Conservation (phyloP, 371 early-diverging fungal genomes). For the Rhizomucor miehei region DNA sequence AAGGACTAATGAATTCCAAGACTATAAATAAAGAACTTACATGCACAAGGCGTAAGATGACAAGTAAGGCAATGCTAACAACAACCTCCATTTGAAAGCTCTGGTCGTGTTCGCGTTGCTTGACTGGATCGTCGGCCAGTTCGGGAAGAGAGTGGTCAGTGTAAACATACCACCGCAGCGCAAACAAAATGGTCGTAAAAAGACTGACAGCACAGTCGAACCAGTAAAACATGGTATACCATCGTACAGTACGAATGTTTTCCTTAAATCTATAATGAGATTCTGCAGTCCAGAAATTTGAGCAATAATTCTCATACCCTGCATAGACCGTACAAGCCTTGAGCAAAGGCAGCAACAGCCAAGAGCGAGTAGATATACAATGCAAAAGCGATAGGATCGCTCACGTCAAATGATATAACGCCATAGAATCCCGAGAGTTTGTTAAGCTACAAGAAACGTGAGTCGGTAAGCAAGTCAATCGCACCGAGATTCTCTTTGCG, state of each 20-base stretch:
- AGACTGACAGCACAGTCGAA: slow-evolving; percentile 32
- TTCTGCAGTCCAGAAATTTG: background rate
- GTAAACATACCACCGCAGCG: slow-evolving; percentile 41
- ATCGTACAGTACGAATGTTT: slow-evolving; percentile 25
- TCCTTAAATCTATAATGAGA: slow-evolving; percentile 13
- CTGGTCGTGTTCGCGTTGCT: slow-evolving; percentile 22
- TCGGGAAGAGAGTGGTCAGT: slow-evolving; percentile 48
- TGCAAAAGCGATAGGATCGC: slow-evolving; percentile 23
- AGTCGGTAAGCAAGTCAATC: background rate
- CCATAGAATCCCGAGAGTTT: slow-evolving; percentile 47
- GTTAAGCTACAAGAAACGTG: slow-evolving; percentile 23
- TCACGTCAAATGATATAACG: slow-evolving; percentile 31
- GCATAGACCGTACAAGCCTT: slow-evolving; percentile 37
- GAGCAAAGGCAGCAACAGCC: slow-evolving; percentile 25
- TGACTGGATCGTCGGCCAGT: slow-evolving; percentile 23
- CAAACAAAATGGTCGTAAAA: slow-evolving; percentile 29
- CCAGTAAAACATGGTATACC: slow-evolving; percentile 45
- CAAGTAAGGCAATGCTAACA: slow-evolving; percentile 39
- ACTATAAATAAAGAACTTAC: slow-evolving; percentile 17
- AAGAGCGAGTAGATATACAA: slow-evolving; percentile 33
- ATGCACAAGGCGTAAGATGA: slow-evolving; percentile 32
- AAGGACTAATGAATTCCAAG: background rate
- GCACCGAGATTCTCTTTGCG: background rate
- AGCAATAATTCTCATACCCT: slow-evolving; percentile 16
- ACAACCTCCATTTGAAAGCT: slow-evolving; percentile 32